Base-by-base conservation (phyloP, 1,284 basidiomycete species). In the Pyrrhoderma lamaoense region DNA sequence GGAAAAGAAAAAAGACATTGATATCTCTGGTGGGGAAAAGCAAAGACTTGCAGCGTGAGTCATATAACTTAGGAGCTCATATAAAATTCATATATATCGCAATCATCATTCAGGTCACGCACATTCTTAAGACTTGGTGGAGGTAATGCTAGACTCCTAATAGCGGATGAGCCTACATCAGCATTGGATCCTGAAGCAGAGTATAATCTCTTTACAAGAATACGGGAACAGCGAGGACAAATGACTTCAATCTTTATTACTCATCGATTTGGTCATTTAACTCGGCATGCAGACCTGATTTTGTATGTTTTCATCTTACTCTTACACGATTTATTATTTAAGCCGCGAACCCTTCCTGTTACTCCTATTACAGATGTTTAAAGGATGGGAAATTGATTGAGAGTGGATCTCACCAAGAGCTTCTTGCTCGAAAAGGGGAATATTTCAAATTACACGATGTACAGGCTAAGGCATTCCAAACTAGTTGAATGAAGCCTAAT, bases 1-100 rank as follows among this genome's bases (percentile, higher is more conserved):
- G 67, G 2, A 58, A 63, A 1, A 67, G 67, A 2, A 64, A 64
- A 46, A 61, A 62, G 9, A 69, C 64, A 42, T 62, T 67, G n/a
- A 61, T 89, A 42, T 84, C 80, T 53, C 40, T 58, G 71, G 71
- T 9, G 71, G 71, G 9, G 70, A 73, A 55, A 61, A 60, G 45
- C 71, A 74, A 45, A 62, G 70, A 39, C 55, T 73, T 0, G 71
- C 73, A 2, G 68, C 71, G 67, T 73, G 48, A 48, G 68, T 61
- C 2, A 5, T n/a, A 5, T n/a, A 4, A 5, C 19, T 40, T 40
- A 7, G 13, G 3, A n/a, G 21, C 22, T 40, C 7, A 5, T n/a
- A 14, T 35, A 25, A 34, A 5, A 3, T 46, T 36, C 2, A 22
- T 14, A 19, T 18, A 7, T 22, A 8, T 14, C 34, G 38, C 23